A percentile compares a stretch with the other conserved stretches of the same genome.
Conservation (phyloP, 2,329 filamentous ascomycete species). For the Nigrospora osmanthi region DNA sequence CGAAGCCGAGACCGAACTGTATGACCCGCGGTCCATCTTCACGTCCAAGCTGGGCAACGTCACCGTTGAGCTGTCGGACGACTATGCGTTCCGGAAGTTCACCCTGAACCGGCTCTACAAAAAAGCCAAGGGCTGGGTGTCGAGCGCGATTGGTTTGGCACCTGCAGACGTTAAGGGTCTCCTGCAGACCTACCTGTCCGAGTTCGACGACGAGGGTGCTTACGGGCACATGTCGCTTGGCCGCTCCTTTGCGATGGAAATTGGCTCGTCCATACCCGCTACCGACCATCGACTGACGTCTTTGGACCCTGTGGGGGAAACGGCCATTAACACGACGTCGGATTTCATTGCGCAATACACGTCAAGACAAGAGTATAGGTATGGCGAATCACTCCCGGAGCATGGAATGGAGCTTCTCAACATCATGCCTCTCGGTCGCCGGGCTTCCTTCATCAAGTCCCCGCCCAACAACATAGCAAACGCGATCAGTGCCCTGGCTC, state of each 20-base stretch:
- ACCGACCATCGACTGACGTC: conserved; percentile 82
- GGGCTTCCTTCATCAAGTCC: conserved; percentile 42
- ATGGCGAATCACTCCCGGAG: conserved; percentile 67
- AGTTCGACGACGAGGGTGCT: conserved; percentile 83
- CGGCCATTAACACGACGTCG: conserved; percentile 81
- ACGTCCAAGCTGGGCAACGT: conserved; percentile 71
- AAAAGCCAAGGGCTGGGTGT: conserved; percentile 74
- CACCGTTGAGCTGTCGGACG: conserved; percentile 84
- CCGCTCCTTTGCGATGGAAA: conserved; percentile 86
- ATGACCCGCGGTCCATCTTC: conserved; percentile 78
- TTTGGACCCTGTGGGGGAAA: conserved; percentile 66
- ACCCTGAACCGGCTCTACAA: conserved; percentile 74
- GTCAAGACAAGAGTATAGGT: conserved; percentile 90
- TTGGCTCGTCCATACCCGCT: conserved; percentile 78
- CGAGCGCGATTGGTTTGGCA: conserved; percentile 70
- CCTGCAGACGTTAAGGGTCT: conserved; percentile 92
- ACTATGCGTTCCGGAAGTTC: conserved; percentile 71
- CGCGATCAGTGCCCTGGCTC: conserved; percentile 58
- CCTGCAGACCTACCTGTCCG: conserved; percentile 91
- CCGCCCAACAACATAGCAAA: conserved; percentile 47
- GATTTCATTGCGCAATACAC: conserved; percentile 98
- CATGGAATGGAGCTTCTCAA: conserved; percentile 59
- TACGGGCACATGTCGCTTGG: conserved; percentile 91
- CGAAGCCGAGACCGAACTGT: conserved; percentile 89
- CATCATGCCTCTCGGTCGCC: conserved; percentile 47